These are phyloP conservation scores for Fraxinus greggii DNA, from an alignment of 305 asterid genomes.

Conservation along the genomic window DNA sequence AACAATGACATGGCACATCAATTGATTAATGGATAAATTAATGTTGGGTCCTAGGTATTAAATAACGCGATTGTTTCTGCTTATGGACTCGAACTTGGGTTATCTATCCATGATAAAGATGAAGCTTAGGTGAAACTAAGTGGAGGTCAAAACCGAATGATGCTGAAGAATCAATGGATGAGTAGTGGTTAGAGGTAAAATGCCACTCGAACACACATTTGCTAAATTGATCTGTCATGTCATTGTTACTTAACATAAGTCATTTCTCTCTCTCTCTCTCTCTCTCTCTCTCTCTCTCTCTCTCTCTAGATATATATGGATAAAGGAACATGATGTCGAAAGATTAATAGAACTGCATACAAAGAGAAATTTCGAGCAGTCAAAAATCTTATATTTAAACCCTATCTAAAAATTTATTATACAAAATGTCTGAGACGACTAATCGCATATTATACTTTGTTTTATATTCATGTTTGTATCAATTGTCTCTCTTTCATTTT, in stretches of 20 bases:
- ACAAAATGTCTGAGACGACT: background rate
- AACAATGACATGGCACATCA: background rate
- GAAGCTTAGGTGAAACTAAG: background rate
- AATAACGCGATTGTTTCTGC: background rate
- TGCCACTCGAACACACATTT: background rate
- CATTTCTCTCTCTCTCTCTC: background rate
- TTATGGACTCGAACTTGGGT: background rate
- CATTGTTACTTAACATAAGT: background rate
- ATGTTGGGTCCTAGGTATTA: background rate
- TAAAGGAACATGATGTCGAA: background rate
- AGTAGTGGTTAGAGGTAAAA: background rate
- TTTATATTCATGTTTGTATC: slow-evolving; percentile 42
- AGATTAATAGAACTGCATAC: background rate
- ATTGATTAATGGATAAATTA: background rate
- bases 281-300: background rate
- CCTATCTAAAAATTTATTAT: background rate
- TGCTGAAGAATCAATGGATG: background rate
- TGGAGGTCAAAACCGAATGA: background rate
- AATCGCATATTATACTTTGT: background rate
- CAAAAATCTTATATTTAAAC: slow-evolving; percentile 3
- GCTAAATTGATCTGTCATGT: background rate
- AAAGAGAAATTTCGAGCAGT: slow-evolving; percentile 2
- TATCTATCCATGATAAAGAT: background rate
- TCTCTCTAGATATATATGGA: background rate
- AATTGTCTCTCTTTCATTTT: slow-evolving; percentile 42